These are phyloP conservation scores for Termitomyces sp. DNA, from an alignment of 768 basidiomycete genomes.

Conservation along the genomic window DNA sequence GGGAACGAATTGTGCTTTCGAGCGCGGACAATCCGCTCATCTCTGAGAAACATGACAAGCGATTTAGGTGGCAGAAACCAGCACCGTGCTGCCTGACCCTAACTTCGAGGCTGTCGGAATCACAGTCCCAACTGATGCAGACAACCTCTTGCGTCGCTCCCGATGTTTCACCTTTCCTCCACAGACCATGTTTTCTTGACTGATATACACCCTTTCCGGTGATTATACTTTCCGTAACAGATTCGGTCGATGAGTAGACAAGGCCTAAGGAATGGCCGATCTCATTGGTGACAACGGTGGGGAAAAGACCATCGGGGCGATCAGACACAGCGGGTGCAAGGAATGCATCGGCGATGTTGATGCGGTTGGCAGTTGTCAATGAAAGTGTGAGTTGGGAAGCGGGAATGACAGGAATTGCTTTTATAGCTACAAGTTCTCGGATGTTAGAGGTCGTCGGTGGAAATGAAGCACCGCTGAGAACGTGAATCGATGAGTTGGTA, in stretches of 20 bases:
- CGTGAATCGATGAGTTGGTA: constrained; percentile 55
- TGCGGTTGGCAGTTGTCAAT: constrained; percentile 47
- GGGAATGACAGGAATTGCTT: constrained; percentile 69
- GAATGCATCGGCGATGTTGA: constrained; percentile 84
- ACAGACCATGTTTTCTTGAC: constrained; percentile 92
- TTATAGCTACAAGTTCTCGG: constrained; percentile 52
- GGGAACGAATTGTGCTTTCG: constrained; percentile 71
- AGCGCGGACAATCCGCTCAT: constrained; percentile 76
- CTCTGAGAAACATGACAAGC: constrained; percentile 86
- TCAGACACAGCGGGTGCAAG: constrained; percentile 81
- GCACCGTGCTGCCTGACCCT: constrained; percentile 84
- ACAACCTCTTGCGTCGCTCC: constrained; percentile 90
- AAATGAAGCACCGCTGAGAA: constrained; percentile 45
- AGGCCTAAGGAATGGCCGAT: constrained; percentile 81
- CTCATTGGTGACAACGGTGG: constrained; percentile 85
- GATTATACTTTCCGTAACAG: constrained; percentile 80
- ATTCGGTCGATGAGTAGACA: constrained; percentile 90
- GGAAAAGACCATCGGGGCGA: constrained; percentile 87
- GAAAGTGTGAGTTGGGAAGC: constrained; percentile 63
- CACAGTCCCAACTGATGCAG: constrained; percentile 85
- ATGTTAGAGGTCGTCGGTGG: constrained; percentile 60
- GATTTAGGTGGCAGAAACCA: constrained; percentile 92
- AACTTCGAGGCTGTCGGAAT: constrained; percentile 89
- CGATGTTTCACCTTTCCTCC: constrained; percentile 96
- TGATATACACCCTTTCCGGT: constrained; percentile 94